Percentiles rank a stretch among this genome's conserved stretches.
phyloP scores from a whole-genome alignment of 441 rosid species.

The California macrophylla region DNA sequence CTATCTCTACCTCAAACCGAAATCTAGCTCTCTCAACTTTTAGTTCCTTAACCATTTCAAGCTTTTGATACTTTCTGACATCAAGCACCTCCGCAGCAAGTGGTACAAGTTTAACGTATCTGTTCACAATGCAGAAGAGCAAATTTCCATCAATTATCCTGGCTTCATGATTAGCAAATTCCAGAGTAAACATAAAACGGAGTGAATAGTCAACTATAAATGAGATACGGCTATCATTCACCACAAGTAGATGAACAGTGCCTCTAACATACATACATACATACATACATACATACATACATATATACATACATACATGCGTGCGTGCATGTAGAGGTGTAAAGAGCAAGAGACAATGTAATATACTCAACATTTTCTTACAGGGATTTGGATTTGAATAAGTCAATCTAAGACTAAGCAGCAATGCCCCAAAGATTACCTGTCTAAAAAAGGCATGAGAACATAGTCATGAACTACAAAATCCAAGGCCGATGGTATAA shows the following conservation, averaged over 20 bases:
- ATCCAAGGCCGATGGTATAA: slow-evolving; percentile 81
- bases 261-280: neutral
- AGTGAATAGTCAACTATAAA: neutral
- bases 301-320: no score
- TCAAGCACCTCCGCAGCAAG: slow-evolving; percentile 83
- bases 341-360: neutral
- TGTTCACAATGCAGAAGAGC: slow-evolving; percentile 21
- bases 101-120: slow-evolving; percentile 89
- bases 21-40: slow-evolving; percentile 63
- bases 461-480: slow-evolving; percentile 80
- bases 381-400: neutral
- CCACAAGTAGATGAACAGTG: neutral
- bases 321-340: no score
- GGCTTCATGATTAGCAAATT: neutral
- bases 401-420: neutral
- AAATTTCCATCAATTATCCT: neutral
- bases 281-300: no score
- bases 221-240: neutral
- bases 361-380: neutral
- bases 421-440: slow-evolving; percentile 32
- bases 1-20: slow-evolving; percentile 78
- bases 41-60: slow-evolving; percentile 72
- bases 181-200: neutral
- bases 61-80: slow-evolving; percentile 75
- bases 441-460: slow-evolving; percentile 88